These are phyloP conservation scores for Aspergillus conjunctus DNA, from an alignment of 495 filamentous ascomycete species.

Conservation along the genomic window DNA sequence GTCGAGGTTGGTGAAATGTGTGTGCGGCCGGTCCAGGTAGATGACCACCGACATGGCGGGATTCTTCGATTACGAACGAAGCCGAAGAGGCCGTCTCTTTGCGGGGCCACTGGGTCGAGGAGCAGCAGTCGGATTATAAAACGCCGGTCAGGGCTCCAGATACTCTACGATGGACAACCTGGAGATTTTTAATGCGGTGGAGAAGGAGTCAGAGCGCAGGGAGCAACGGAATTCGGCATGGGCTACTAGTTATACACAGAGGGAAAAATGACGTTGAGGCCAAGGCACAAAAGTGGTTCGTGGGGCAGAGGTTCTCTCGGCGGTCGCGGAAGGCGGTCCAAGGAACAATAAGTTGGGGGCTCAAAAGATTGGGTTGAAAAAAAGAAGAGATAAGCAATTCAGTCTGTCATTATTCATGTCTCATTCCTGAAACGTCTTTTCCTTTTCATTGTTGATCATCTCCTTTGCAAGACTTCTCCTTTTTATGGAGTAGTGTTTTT, in stretches of 20 bases:
- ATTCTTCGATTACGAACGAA: slow-evolving; percentile 7
- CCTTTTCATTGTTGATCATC: background rate
- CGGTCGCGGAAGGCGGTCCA: slow-evolving; percentile 14
- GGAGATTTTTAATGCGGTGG: background rate
- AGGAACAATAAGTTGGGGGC: background rate
- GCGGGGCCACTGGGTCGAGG: background rate
- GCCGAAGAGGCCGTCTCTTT: slow-evolving; percentile 4
- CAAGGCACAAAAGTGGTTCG: slow-evolving; percentile 18
- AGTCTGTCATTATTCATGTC: background rate
- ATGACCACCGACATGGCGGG: slow-evolving; percentile 75
- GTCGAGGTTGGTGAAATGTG: slow-evolving; percentile 89
- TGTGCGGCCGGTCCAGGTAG: slow-evolving; percentile 69
- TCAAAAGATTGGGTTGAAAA: background rate
- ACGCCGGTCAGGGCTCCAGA: background rate
- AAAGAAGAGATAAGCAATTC: background rate
- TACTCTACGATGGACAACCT: slow-evolving; percentile 9
- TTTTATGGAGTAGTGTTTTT: background rate
- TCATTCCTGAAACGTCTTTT: background rate
- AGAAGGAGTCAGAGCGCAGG: background rate
- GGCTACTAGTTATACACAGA: slow-evolving; percentile 15
- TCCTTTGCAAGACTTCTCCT: background rate
- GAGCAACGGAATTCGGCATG: slow-evolving; percentile 1
- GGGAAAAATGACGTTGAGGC: slow-evolving; percentile 29
- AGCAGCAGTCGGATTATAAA: background rate
- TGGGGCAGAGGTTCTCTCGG: slow-evolving; percentile 23